Evolutionary conservation across 2,329 filamentous ascomycete genomes (phyloP).

Genomic region (Ophidiomyces ophidiicola): DNA sequence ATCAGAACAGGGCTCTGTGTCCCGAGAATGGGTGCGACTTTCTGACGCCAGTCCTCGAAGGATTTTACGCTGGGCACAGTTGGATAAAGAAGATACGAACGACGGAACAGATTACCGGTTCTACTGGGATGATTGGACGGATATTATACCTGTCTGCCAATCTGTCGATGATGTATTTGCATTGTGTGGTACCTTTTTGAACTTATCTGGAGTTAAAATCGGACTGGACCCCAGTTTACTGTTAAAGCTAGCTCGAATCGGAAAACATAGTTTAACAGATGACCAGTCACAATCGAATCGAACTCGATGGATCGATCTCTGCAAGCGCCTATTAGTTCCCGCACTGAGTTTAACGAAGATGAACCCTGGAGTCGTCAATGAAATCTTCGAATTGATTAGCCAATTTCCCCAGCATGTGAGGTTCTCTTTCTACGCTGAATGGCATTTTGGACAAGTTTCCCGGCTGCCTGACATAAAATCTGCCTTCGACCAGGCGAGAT

Average conservation of each 20-base stretch:
- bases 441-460: conserved; percentile 70
- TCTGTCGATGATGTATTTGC: conserved; percentile 81
- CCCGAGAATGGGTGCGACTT: conserved; percentile 57
- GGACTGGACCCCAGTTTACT: conserved; percentile 69
- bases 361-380: conserved; percentile 73
- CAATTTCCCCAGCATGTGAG: conserved; percentile 63
- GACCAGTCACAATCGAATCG: conserved; percentile 60
- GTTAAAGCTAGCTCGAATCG: conserved; percentile 75
- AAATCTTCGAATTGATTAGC: conserved; percentile 72
- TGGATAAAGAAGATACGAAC: conserved; percentile 62
- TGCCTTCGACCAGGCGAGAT: conserved; percentile 63
- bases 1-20: conserved; percentile 53
- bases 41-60: conserved; percentile 50
- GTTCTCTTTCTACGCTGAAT: conserved; percentile 86
- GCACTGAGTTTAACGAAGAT: conserved; percentile 73
- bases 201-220: conserved; percentile 76
- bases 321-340: conserved; percentile 73
- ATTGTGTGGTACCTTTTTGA: conserved; percentile 71
- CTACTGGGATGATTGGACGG: conserved; percentile 95
- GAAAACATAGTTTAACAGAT: conserved; percentile 57
- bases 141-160: conserved; percentile 85
- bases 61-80: conserved; percentile 68
- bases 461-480: conserved; percentile 62
- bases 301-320: conserved; percentile 70
- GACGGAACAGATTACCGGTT: conserved; percentile 72